Conservation (phyloP, 2,329 filamentous ascomycete species). For the Penicillium nordicum region DNA sequence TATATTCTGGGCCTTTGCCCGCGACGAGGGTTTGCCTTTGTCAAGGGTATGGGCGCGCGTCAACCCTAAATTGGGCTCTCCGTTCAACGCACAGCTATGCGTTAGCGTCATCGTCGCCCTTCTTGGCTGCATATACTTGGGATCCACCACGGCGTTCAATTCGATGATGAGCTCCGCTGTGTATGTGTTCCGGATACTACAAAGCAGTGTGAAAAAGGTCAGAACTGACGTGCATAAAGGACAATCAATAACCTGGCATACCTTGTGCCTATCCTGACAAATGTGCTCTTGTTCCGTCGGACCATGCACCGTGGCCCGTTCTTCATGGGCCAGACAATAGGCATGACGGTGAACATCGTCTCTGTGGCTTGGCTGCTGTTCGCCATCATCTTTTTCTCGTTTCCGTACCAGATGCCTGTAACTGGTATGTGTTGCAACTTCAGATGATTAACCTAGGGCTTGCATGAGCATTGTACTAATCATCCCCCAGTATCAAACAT, state of each 20-base stretch:
- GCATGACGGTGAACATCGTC: slow-evolving; percentile 45
- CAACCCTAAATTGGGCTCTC: slow-evolving; percentile 39
- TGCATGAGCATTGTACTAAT: neutral
- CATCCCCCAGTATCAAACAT: slow-evolving; percentile 36
- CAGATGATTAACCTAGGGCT: neutral
- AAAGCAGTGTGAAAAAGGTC: neutral
- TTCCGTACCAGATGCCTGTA: slow-evolving; percentile 40
- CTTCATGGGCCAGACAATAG: slow-evolving; percentile 40
- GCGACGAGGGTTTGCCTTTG: slow-evolving; percentile 47
- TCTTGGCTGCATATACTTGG: slow-evolving; percentile 63
- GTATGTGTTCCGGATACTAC: slow-evolving; percentile 4
- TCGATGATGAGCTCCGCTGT: slow-evolving; percentile 42
- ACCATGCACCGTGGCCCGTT: slow-evolving; percentile 47
- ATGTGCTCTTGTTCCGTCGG: slow-evolving; percentile 44
- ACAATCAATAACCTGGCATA: slow-evolving; percentile 49
- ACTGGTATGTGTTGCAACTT: slow-evolving; percentile 16
- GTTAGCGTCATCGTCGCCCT: slow-evolving; percentile 52
- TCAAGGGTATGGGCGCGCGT: slow-evolving; percentile 42
- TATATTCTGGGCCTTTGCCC: slow-evolving; percentile 58
- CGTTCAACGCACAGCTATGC: slow-evolving; percentile 56
- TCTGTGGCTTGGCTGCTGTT: slow-evolving; percentile 49
- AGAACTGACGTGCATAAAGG: slow-evolving; percentile 20
- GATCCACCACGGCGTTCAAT: slow-evolving; percentile 64
- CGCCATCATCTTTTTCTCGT: slow-evolving; percentile 51
- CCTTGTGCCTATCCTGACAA: slow-evolving; percentile 46